phyloP scores from a whole-genome alignment of 768 basidiomycete genomes.

The Pleurotus ostreatus region DNA sequence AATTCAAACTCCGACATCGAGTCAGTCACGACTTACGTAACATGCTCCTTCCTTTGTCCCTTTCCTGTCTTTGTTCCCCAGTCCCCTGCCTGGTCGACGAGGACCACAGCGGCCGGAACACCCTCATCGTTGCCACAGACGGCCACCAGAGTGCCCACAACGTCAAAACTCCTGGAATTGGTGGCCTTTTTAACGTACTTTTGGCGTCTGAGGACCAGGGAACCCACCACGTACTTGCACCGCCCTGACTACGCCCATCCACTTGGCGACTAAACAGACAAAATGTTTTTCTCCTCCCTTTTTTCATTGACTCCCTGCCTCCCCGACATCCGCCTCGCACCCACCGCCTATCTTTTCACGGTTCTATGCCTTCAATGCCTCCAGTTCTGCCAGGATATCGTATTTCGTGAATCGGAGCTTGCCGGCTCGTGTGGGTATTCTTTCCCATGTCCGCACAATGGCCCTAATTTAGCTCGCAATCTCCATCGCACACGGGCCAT shows the following conservation, averaged over 20 bases:
- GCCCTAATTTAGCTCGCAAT: neutral
- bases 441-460: neutral
- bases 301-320: neutral
- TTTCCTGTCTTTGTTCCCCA: neutral
- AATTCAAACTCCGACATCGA: constrained; percentile 44
- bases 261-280: constrained; percentile 7
- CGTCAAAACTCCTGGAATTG: neutral
- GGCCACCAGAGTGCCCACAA: neutral
- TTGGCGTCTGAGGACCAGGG: neutral
- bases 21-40: constrained; percentile 41
- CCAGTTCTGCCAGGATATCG: neutral
- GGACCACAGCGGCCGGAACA: neutral
- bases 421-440: constrained; percentile 4
- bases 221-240: neutral
- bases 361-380: neutral
- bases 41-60: constrained; percentile 28
- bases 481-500: neutral
- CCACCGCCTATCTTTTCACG: neutral
- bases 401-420: neutral
- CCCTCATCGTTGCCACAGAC: neutral
- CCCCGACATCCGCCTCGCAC: neutral
- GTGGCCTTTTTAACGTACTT: neutral
- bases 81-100: neutral
- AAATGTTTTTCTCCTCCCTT: constrained; percentile 3
- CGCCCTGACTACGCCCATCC: constrained; percentile 6